Evolutionary conservation across 495 filamentous ascomycete genomes (phyloP).

Genomic region (Xylaria intraflava): DNA sequence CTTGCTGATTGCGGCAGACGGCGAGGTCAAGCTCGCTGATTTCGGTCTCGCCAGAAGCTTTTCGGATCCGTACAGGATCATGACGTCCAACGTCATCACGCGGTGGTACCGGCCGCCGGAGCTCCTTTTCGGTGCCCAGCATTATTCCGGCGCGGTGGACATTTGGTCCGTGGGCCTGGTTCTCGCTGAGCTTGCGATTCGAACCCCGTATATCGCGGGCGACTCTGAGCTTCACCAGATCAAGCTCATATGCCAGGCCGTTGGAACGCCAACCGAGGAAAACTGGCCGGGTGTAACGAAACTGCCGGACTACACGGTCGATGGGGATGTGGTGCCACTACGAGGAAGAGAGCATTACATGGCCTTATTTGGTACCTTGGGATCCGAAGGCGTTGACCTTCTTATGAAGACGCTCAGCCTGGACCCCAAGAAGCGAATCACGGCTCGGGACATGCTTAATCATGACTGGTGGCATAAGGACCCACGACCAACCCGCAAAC

Average conservation of each 20-base stretch:
- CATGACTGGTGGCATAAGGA: constrained; percentile 83
- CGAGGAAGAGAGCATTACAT: constrained; percentile 63
- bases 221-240: constrained; percentile 69
- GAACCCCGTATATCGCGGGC: constrained; percentile 71
- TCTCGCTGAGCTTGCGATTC: constrained; percentile 82
- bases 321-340: constrained; percentile 54
- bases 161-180: constrained; percentile 93
- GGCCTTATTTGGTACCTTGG: constrained; percentile 66
- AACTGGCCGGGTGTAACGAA: constrained; percentile 90
- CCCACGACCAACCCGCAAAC: constrained; percentile 75
- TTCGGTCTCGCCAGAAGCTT: constrained; percentile 90
- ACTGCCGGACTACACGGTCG: constrained; percentile 67
- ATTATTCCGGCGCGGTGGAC: constrained; percentile 88
- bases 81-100: constrained; percentile 95
- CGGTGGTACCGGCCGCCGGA: constrained; percentile 95
- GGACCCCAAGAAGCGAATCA: constrained; percentile 77
- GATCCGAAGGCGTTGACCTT: constrained; percentile 75
- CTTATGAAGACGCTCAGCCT: constrained; percentile 78
- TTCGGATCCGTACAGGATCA: constrained; percentile 75
- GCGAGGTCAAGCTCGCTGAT: constrained; percentile 92
- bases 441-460: constrained; percentile 65
- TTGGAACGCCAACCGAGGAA: constrained; percentile 88
- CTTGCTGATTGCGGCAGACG: constrained; percentile 84
- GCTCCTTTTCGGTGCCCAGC: constrained; percentile 78
- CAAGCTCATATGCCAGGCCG: constrained; percentile 67